Evolutionary conservation across 768 basidiomycete genomes (phyloP).

Genomic region (Leccinum broughii): DNA sequence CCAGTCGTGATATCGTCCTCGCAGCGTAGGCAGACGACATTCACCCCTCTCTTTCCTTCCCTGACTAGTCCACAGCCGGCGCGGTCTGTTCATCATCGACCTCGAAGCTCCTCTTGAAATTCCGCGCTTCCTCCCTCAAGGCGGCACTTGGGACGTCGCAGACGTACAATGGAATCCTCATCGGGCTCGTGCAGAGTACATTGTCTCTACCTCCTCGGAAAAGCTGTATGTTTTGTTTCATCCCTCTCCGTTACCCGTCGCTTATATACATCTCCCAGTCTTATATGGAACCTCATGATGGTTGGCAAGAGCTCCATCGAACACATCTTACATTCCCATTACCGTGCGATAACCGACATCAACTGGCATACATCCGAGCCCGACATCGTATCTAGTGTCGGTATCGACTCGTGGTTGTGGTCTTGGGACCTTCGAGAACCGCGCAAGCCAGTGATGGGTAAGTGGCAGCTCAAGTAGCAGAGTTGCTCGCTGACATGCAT

Average conservation of each 20-base stretch:
- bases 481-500: background rate
- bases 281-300: slow-evolving; percentile 92
- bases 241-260: background rate
- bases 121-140: slow-evolving; percentile 93
- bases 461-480: slow-evolving; percentile 1
- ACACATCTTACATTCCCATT: slow-evolving; percentile 84
- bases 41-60: background rate
- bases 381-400: slow-evolving; percentile 83
- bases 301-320: slow-evolving; percentile 78
- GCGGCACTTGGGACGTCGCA: slow-evolving; percentile 94
- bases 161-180: slow-evolving; percentile 95
- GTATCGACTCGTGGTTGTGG: slow-evolving; percentile 94
- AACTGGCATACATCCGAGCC: slow-evolving; percentile 93
- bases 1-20: slow-evolving; percentile 84
- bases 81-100: slow-evolving; percentile 95
- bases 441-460: slow-evolving; percentile 70
- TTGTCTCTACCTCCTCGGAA: slow-evolving; percentile 86
- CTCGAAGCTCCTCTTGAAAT: slow-evolving; percentile 82
- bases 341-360: slow-evolving; percentile 95
- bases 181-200: slow-evolving; percentile 69
- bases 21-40: slow-evolving; percentile 61
- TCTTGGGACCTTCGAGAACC: slow-evolving; percentile 85
- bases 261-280: slow-evolving; percentile 37
- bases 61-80: slow-evolving; percentile 48
- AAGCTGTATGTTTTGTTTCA: slow-evolving; percentile 63